Evolutionary conservation across 495 filamentous ascomycete genomes (phyloP), one percentile per base, ranked within the genome.

Genomic region (Penicillium ucsense): DNA sequence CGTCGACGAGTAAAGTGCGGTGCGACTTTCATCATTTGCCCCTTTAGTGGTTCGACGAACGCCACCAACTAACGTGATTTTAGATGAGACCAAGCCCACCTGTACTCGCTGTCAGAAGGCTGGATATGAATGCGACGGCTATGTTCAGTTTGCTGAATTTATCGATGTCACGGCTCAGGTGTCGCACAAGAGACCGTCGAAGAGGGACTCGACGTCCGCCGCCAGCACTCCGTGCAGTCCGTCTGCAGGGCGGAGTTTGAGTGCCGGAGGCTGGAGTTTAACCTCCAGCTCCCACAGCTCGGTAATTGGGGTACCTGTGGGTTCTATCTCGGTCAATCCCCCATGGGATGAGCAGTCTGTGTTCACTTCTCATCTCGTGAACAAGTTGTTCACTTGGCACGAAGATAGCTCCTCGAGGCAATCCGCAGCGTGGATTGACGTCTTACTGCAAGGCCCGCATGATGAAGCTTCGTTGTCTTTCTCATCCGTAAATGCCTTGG

Each of bases 1-100:
- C 49, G 51, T 10, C 51, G 59, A 36, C 59, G 50, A 52, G 52
- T 59, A 3, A 59, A 62, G 47, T 58, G 56, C 46, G 55, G 55
- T 61, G 29, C 36, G 45, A 34, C 30, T 20, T 20, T 5, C 5
- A 30, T 35, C 3, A 11, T 20, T n/a, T 2, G 44, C 29, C 3
- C 7, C 0, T 30, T 10, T 31, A 20, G 6, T 1, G 1, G 5
- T 4, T 20, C n/a, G n/a, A 5, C 29, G 8, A 37, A 5, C 30
- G 3, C 8, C 35, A 31, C 41, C 46, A 29, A 31, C 41, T 48
- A 29, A 45, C 43, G 5, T 30, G 35, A n/a, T 40, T 35, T 38
- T 45, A 56, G 59, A 62, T 29, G 51, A 59, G 48, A 47, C 30
- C 29, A 60, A 55, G 34, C 59, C 59, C 6, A 36, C 35, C 28